Conservation (phyloP, 345 rosid genomes). For the Eucalyptus fibrosa region DNA sequence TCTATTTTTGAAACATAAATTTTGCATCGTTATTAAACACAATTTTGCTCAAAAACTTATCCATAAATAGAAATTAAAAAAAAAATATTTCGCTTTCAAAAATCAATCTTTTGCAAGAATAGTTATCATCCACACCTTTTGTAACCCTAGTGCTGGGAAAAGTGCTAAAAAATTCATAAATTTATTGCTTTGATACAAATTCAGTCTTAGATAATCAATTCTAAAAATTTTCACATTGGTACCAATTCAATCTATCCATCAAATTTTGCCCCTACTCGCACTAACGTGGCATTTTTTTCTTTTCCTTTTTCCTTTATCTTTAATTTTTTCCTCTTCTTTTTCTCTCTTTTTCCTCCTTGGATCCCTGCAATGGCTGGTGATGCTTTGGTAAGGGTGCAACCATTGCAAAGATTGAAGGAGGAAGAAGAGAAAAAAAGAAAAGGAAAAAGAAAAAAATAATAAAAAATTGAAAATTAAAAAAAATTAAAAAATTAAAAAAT, state of each 20-base stretch:
- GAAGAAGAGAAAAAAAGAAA: no score
- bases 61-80: fast-evolving
- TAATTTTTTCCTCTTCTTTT: no score
- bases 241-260: fast-evolving
- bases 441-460: no score
- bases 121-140: no score
- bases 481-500: no score
- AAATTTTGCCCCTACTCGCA: fast-evolving
- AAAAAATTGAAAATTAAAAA: no score
- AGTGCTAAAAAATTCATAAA: no score
- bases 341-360: no score
- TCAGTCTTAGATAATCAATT: fast-evolving
- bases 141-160: fast-evolving
- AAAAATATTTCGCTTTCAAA: no score
- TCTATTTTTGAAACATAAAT: fast-evolving
- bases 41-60: fast-evolving
- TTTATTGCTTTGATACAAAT: fast-evolving
- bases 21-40: fast-evolving
- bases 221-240: fast-evolving
- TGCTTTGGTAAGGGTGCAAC: fast-evolving
- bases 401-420: fast-evolving
- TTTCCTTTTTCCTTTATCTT: no score
- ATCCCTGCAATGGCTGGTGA: fast-evolving
- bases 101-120: fast-evolving
- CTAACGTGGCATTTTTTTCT: fast-evolving